Evolutionary conservation across 139 green algal genomes (phyloP).

Genomic region (Chlamydomonas urium): DNA sequence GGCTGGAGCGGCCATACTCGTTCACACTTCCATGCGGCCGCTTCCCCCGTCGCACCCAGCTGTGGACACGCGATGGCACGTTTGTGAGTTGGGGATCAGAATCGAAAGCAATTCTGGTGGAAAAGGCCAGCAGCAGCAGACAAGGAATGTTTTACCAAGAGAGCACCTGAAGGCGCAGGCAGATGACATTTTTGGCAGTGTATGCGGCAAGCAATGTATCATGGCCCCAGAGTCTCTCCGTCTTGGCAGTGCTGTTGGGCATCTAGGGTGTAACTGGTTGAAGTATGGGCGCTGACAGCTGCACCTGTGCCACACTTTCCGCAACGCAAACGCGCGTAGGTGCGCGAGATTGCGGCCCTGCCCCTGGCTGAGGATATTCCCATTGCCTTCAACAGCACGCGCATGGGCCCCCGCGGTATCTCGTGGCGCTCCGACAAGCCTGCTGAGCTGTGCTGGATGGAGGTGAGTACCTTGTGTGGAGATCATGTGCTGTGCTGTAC

Average conservation of each 20-base stretch:
- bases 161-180: neutral
- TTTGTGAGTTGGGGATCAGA: slow-evolving; percentile 33
- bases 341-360: slow-evolving; percentile 76
- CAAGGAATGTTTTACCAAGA: neutral
- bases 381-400: slow-evolving; percentile 54
- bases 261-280: no score
- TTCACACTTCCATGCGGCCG: slow-evolving; percentile 83
- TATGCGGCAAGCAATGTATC: no score
- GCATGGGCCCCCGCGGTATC: slow-evolving; percentile 71
- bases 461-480: neutral
- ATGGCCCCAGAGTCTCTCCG: no score
- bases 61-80: slow-evolving; percentile 39
- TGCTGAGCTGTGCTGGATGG: slow-evolving; percentile 78
- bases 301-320: no score
- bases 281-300: no score
- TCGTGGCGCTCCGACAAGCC: slow-evolving; percentile 84
- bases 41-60: slow-evolving; percentile 82
- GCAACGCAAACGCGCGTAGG: no score
- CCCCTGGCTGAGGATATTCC: slow-evolving; percentile 94
- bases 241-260: no score
- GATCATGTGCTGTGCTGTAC: neutral
- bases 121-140: no score
- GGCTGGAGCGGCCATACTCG: slow-evolving; percentile 87
- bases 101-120: no score
- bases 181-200: neutral